Conservation (phyloP, 2,329 filamentous ascomycete genomes). For the Sclerotiophoma versabilis region DNA sequence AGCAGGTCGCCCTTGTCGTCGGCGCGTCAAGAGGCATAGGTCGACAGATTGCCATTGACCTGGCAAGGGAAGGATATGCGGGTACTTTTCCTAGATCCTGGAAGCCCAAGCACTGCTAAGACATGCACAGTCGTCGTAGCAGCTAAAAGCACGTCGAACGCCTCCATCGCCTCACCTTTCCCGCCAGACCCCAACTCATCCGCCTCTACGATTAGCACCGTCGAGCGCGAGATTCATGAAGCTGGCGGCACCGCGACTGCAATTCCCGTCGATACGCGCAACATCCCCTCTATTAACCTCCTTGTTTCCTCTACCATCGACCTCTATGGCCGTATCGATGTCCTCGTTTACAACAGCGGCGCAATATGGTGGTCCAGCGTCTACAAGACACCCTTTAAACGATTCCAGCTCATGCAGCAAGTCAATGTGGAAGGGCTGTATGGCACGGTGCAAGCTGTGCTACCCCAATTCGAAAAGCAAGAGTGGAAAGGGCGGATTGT, state of each 20-base stretch:
- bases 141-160: constrained; percentile 76
- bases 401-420: constrained; percentile 68
- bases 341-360: constrained; percentile 81
- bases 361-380: constrained; percentile 86
- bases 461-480: constrained; percentile 69
- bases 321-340: constrained; percentile 71
- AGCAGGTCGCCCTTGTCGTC: constrained; percentile 72
- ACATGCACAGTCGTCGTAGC: constrained; percentile 68
- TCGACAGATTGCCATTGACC: constrained; percentile 78
- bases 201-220: constrained; percentile 80
- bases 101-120: background rate
- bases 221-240: constrained; percentile 74
- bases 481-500: constrained; percentile 68
- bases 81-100: constrained; percentile 56
- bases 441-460: constrained; percentile 69
- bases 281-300: constrained; percentile 53
- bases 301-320: constrained; percentile 57
- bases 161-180: constrained; percentile 63
- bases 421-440: constrained; percentile 73
- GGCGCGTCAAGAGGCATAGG: constrained; percentile 83
- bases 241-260: constrained; percentile 70
- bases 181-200: constrained; percentile 79
- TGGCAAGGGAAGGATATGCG: constrained; percentile 73
- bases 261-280: constrained; percentile 73
- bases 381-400: constrained; percentile 73